Percentiles rank a stretch among this genome's conserved stretches.
phyloP scores from a whole-genome alignment of 345 rosid genomes.

The Syzygium jambos region DNA sequence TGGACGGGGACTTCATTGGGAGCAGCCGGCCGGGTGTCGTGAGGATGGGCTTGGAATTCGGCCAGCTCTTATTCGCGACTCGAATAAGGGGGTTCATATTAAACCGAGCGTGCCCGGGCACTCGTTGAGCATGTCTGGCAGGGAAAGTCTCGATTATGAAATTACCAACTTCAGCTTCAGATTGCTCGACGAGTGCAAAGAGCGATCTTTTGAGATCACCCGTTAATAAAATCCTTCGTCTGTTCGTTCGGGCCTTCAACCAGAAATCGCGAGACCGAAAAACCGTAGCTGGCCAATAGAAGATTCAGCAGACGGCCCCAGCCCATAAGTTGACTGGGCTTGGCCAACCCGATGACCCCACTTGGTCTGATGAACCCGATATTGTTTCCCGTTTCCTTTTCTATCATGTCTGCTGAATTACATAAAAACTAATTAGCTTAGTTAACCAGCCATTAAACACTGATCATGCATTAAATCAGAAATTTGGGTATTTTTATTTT shows the following conservation, averaged over 20 bases:
- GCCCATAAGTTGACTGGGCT: background rate
- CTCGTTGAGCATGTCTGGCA: background rate
- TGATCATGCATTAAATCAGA: accelerated
- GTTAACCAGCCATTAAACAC: background rate
- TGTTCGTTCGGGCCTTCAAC: background rate
- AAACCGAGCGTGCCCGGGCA: background rate
- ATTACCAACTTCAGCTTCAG: background rate
- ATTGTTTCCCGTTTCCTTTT: accelerated
- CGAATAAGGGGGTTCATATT: background rate
- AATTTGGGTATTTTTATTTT: no score
- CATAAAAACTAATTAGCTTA: background rate
- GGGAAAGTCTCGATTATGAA: background rate
- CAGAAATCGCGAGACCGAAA: background rate
- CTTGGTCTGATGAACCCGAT: background rate
- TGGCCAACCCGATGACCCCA: background rate
- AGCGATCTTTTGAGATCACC: background rate
- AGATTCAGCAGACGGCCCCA: background rate
- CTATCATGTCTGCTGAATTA: background rate
- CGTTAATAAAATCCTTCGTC: background rate
- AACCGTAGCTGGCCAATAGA: background rate
- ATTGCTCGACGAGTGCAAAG: background rate
- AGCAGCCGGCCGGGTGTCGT: background rate
- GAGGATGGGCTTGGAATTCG: background rate
- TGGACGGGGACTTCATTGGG: background rate
- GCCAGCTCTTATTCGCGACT: background rate